A percentile compares a stretch with the other conserved stretches of the same genome.
Evolutionary conservation across 352 stramenopile species (phyloP).

Genomic region (Blastocystis sp.): DNA sequence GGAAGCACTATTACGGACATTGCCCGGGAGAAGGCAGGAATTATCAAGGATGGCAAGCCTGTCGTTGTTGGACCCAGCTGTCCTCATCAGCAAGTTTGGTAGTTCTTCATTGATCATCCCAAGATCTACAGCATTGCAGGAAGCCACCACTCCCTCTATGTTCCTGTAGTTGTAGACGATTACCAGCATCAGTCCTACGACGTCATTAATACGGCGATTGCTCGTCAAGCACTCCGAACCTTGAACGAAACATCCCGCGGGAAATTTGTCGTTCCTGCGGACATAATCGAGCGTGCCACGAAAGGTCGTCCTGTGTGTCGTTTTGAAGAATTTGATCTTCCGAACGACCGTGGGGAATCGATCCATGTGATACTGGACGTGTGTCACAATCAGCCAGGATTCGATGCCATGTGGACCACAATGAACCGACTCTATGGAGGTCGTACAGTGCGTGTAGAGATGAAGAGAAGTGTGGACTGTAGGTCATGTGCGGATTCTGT

Average conservation of each 20-base stretch:
- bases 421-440: not conserved
- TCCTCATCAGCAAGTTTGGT: slow-evolving; percentile 65
- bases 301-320: slow-evolving; percentile 8
- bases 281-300: not conserved
- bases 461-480: not conserved
- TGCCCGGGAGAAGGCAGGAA: slow-evolving; percentile 76
- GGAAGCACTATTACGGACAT: slow-evolving; percentile 74
- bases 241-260: slow-evolving; percentile 2
- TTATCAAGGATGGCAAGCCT: slow-evolving; percentile 76
- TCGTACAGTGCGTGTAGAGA: not conserved
- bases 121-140: slow-evolving; percentile 47
- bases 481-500: slow-evolving; percentile 60
- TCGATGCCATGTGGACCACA: slow-evolving; percentile 29
- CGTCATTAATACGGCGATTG: slow-evolving; percentile 33
- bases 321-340: slow-evolving; percentile 54
- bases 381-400: slow-evolving; percentile 50
- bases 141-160: slow-evolving; percentile 47
- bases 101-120: not conserved
- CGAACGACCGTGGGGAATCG: slow-evolving; percentile 9
- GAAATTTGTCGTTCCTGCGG: not conserved
- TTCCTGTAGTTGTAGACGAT: slow-evolving; percentile 6
- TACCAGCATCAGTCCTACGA: slow-evolving; percentile 41
- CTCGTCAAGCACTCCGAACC: slow-evolving; percentile 1
- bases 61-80: slow-evolving; percentile 75
- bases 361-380: slow-evolving; percentile 30